phyloP scores from a whole-genome alignment of 441 rosid species.

The Erysimum cheiri region DNA sequence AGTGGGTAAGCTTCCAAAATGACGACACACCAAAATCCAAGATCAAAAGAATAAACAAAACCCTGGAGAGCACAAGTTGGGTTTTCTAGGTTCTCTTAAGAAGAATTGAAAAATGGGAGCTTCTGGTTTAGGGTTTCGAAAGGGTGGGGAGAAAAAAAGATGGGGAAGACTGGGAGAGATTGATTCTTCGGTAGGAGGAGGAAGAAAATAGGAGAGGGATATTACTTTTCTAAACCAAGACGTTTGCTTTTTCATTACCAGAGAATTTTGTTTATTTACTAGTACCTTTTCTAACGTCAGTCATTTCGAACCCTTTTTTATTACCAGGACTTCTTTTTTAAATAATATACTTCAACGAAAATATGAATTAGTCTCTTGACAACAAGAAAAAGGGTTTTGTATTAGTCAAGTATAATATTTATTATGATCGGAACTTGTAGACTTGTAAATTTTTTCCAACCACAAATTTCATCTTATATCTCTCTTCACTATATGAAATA shows the following conservation, averaged over 20 bases:
- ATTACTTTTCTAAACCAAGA: slow-evolving; percentile 42
- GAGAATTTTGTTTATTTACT: no score
- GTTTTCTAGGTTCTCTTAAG: neutral
- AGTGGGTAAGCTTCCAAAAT: slow-evolving; percentile 37
- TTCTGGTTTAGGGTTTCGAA: slow-evolving; percentile 37
- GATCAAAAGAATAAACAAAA: slow-evolving; percentile 30
- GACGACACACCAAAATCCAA: slow-evolving; percentile 26
- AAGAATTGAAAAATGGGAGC: neutral
- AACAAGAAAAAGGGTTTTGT: neutral
- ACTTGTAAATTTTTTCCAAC: no score
- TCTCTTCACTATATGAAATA: no score
- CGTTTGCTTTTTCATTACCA: slow-evolving; percentile 35
- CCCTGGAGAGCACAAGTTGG: slow-evolving; percentile 33
- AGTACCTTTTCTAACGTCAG: slow-evolving; percentile 4
- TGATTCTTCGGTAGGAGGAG: slow-evolving; percentile 45
- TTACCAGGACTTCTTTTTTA: neutral
- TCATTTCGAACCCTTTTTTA: neutral
- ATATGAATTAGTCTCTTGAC: slow-evolving; percentile 2
- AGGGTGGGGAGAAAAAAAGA: slow-evolving; percentile 4
- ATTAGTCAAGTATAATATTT: neutral
- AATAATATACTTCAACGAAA: slow-evolving; percentile 17
- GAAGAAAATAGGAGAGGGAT: slow-evolving; percentile 36
- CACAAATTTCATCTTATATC: no score
- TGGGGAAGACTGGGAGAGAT: slow-evolving; percentile 38
- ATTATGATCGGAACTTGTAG: neutral